Conservation (phyloP, 202 grass and related monocot species). For the Musa balbisiana region DNA sequence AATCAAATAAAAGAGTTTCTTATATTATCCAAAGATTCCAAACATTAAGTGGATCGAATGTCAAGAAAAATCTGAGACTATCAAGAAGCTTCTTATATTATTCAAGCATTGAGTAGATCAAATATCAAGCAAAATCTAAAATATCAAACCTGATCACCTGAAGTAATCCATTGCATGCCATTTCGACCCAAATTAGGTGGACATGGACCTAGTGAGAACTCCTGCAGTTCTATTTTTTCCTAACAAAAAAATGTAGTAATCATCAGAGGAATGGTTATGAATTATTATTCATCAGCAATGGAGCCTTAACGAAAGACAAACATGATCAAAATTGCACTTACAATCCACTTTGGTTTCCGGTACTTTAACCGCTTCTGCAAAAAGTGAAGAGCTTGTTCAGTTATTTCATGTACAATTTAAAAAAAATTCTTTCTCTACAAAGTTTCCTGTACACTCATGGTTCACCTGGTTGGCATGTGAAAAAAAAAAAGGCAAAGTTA, state of each 20-base stretch:
- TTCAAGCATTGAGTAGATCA: neutral
- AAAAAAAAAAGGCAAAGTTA: neutral
- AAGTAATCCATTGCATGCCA: conserved; percentile 81
- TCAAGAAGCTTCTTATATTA: neutral
- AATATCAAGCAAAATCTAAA: conserved; percentile 20
- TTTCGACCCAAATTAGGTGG: conserved; percentile 78
- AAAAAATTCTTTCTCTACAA: neutral
- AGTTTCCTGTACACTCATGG: neutral
- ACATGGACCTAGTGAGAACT: conserved; percentile 79
- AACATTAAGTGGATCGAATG: too few species aligned
- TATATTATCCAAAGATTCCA: too few species aligned
- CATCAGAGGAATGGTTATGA: neutral
- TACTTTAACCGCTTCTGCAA: conserved; percentile 82
- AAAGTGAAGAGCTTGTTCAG: conserved; percentile 25
- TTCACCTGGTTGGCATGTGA: neutral
- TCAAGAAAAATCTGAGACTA: neutral
- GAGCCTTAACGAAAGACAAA: conserved; percentile 14
- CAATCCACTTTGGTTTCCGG: conserved; percentile 76
- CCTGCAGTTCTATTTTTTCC: conserved; percentile 97
- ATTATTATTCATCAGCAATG: conserved; percentile 12
- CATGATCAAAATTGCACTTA: conserved; percentile 36
- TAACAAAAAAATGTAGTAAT: conserved; percentile 27
- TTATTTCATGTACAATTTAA: conserved; percentile 3
- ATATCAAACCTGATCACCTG: conserved; percentile 60
- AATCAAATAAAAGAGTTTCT: too few species aligned